Evolutionary conservation across 805 yeast genomes (phyloP), one percentile per base, ranked within the genome.

Genomic region (Cyberlindnera subsufficiens): DNA sequence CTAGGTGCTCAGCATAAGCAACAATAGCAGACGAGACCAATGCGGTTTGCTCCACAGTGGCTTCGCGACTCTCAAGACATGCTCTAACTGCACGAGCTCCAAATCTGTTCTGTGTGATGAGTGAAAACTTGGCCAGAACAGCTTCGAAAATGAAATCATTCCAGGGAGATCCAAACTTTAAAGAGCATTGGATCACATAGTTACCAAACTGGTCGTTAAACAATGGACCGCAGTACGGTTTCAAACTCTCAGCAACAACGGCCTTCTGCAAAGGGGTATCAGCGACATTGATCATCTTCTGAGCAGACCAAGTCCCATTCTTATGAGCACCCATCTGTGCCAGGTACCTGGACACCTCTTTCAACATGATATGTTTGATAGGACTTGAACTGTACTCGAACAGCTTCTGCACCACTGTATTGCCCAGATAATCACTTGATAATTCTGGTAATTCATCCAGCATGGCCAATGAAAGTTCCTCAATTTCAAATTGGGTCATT

Each of bases 241-340:
- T 76, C 49, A 93, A 72, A 33, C 88, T 77, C 20, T 75, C 68
- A 8, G 82, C 80, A 35, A 93, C 85, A 38, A 84, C 60, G 53
- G 71, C 66, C 61, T 78, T 82, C 54, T 80, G 86, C 38, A 77
- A 72, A 35, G 72, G 79, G 38, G 78, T 79, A 49, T 72, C 65
- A 4, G 88, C 83, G 36, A 81, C 80, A 51, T 80, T 84, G 53
- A 93, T 89, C 63, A 93, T 82, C 64, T 91, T 93, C 64, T 93
- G 99, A 19, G 96, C 95, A 2, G 97, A 98, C 99, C 99, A 93
- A 5, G 99, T 93, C 48, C 99, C 99, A 62, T 93, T 93, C 59
- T 93, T 93, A 67, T 93, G 99, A 43, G 88, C 82, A 54, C 97
- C 93, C 72, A 91, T 83, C 53, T 88, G 95, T 1, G 96, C 86